Evolutionary conservation across 2,329 filamentous ascomycete genomes (phyloP), one percentile per base, ranked within the genome.

Genomic region (Penicillium sp.): DNA sequence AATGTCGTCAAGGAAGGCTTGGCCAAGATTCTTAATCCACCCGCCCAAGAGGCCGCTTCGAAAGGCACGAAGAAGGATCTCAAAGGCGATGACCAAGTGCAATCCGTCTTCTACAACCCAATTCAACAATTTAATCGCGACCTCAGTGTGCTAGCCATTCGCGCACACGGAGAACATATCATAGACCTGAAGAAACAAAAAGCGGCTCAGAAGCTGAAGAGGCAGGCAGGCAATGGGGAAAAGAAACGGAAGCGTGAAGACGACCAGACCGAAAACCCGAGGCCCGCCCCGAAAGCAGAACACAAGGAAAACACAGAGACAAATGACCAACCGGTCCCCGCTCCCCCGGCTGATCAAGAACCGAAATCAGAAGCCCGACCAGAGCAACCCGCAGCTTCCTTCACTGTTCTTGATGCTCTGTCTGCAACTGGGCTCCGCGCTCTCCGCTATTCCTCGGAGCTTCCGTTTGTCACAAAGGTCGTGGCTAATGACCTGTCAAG

Each of bases 101-200:
- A 93, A 66, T 79, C 81, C 34, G 95, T 99, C 54, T 99, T 99
- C 71, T 99, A 99, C 82, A 99, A 99, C 67, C 93, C 94, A 0
- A 97, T 99, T 53, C 94, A 99, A 72, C 94, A 99, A 72, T 99
- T 97, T 81, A 99, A 99, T 75, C 89, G 95, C 45, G 94, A 99
- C 71, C 76, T 99, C 62, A 97, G 91, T 58, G 90, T 97, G 26
- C 82, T 99, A 14, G 91, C 91, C 1, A 96, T 99, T 73, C 90
- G 90, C 69, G 89, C 89, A 0, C 96, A 93, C 72, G 90, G 90
- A 1, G 86, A 94, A 64, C 85, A 90, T 67, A 67, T 75, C 32
- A 65, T 83, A 5, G 69, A 85, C 18, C 76, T 81, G 60, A 83
- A 80, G 70, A 79, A 80, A 65, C 78, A 79, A 62, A 82, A 80